phyloP scores from a whole-genome alignment of 805 yeast genomes.

The Candida orba region DNA sequence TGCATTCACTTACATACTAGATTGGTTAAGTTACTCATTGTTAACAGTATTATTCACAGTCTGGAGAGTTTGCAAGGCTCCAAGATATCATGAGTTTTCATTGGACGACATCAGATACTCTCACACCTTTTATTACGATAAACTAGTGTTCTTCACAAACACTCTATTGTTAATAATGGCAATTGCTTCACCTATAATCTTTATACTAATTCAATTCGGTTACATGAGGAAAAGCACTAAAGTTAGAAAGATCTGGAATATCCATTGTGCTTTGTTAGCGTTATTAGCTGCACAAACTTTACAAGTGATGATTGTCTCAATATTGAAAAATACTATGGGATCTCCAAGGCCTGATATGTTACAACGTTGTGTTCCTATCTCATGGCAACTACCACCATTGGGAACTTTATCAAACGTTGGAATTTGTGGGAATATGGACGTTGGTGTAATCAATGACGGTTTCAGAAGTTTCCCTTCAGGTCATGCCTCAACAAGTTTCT shows the following conservation, averaged over 20 bases:
- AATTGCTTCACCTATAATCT: slow-evolving; percentile 19
- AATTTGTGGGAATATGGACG: slow-evolving; percentile 36
- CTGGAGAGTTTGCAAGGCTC: slow-evolving; percentile 29
- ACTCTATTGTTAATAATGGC: slow-evolving; percentile 26
- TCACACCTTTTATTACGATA: slow-evolving; percentile 30
- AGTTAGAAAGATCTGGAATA: slow-evolving; percentile 33
- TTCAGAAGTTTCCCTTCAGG: slow-evolving; percentile 55
- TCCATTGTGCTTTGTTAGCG: slow-evolving; percentile 30
- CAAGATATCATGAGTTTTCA: slow-evolving; percentile 36
- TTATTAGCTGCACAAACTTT: slow-evolving; percentile 31
- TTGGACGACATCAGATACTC: slow-evolving; percentile 27
- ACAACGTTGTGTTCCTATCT: slow-evolving; percentile 39
- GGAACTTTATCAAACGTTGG: slow-evolving; percentile 37
- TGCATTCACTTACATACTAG: slow-evolving; percentile 25
- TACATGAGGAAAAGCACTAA: slow-evolving; percentile 13
- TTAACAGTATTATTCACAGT: slow-evolving; percentile 12
- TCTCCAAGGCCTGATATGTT: slow-evolving; percentile 48
- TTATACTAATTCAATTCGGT: slow-evolving; percentile 17
- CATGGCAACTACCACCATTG: slow-evolving; percentile 25
- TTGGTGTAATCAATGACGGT: slow-evolving; percentile 37
- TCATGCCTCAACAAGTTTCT: slow-evolving; percentile 44
- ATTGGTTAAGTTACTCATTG: slow-evolving; percentile 25
- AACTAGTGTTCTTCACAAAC: slow-evolving; percentile 25
- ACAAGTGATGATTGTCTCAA: slow-evolving; percentile 32
- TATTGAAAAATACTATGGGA: slow-evolving; percentile 43